Evolutionary conservation across 2,329 filamentous ascomycete species (phyloP), one percentile per base, ranked within the genome.

Genomic region (Metarhizium rileyi): DNA sequence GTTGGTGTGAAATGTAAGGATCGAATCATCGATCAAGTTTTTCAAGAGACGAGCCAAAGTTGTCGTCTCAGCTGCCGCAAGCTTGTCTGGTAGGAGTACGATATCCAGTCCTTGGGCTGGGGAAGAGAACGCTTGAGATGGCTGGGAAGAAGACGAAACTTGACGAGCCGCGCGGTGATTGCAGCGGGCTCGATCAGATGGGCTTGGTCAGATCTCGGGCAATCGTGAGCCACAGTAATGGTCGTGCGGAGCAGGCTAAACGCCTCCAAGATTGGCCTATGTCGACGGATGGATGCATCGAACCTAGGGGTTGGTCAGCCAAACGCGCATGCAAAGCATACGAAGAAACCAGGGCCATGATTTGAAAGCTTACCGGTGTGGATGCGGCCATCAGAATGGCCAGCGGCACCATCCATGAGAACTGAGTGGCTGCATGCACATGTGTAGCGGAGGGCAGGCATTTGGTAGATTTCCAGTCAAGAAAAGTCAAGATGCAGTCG

Each of bases 101-200:
- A 27, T 38, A 38, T 44, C 46, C 46, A 52, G 43, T 52, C 38
- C 50, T 41, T 47, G 18, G 26, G 26, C 6, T 18, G 20, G n/a
- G 22, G 23, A 35, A 22, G 14, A 1, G 23, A 4, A 10, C 25
- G 10, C 20, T 18, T 36, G 46, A 30, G 46, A 36, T n/a, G 26
- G 33, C 12, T 33, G 26, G 27, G 27, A 12, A 40, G 26, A 47
- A 30, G 10, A 14, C 22, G 33, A 28, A 53, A 53, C 56, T 56
- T 52, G 50, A 53, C 52, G 52, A 55, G 51, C 54, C 56, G 54
- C 56, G 54, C 56, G 54, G 47, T 52, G 48, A 40, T 38, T 20
- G 28, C 40, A 22, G 46, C 41, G 35, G 41, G 45, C 35, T 44
- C n/a, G 44, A 28, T 33, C 26, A 44, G 41, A 26, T 16, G 49